A percentile compares a stretch with the other conserved stretches of the same genome.
phyloP scores from a whole-genome alignment of 768 basidiomycete genomes.

The Sarcodon sp. region DNA sequence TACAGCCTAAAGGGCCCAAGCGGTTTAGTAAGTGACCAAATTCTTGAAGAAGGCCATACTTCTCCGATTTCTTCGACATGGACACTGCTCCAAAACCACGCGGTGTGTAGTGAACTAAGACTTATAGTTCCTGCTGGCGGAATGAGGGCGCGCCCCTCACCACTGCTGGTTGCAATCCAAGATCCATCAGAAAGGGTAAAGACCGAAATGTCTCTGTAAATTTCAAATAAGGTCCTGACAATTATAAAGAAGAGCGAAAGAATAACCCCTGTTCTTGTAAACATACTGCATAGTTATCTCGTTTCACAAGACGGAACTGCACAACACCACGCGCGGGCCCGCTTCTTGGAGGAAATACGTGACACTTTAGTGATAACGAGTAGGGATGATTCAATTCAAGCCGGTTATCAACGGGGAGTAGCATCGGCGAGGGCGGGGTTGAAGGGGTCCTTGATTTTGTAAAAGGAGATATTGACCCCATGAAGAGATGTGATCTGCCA shows the following conservation, averaged over 20 bases:
- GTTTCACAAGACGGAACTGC: slow-evolving; percentile 32
- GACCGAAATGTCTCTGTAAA: slow-evolving; percentile 36
- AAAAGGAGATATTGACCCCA: slow-evolving; percentile 10
- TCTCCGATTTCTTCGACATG: slow-evolving; percentile 14
- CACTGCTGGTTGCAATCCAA: slow-evolving; percentile 20
- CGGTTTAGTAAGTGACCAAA: not conserved
- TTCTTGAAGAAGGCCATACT: slow-evolving; percentile 6
- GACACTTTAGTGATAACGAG: slow-evolving; percentile 13
- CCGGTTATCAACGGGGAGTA: slow-evolving; percentile 1
- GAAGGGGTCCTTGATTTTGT: slow-evolving; percentile 6
- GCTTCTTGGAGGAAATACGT: slow-evolving; percentile 32
- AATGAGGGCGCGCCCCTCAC: slow-evolving; percentile 15
- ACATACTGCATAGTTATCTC: slow-evolving; percentile 29
- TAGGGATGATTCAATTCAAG: slow-evolving; percentile 16
- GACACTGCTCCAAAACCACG: slow-evolving; percentile 23
- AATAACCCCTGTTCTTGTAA: slow-evolving; percentile 58
- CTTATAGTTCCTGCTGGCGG: slow-evolving; percentile 20
- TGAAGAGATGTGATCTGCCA: slow-evolving; percentile 3
- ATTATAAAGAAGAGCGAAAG: not conserved
- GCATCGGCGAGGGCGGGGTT: slow-evolving; percentile 15
- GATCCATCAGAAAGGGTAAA: slow-evolving; percentile 39
- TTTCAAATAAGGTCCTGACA: not conserved
- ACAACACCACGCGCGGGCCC: slow-evolving; percentile 28
- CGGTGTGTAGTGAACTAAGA: slow-evolving; percentile 9
- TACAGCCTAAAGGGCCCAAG: slow-evolving; percentile 5